Evolutionary conservation across 805 yeast genomes (phyloP).

Genomic region (Sugiyamaella boreocaroliniensis): DNA sequence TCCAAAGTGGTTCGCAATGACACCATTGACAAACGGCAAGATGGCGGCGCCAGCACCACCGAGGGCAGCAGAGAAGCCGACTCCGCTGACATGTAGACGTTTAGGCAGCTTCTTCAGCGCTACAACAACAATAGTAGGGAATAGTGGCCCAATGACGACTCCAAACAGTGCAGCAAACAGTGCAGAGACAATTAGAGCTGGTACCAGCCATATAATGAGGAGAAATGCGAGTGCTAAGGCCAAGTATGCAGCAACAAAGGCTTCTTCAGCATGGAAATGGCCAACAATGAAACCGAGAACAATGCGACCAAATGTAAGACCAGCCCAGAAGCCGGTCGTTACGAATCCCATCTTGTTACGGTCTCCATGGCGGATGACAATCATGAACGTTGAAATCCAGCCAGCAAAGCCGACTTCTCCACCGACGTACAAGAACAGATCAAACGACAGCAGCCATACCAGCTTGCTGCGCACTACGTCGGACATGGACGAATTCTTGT

Average conservation of each 20-base stretch:
- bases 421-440: constrained; percentile 61
- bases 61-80: constrained; percentile 67
- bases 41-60: constrained; percentile 86
- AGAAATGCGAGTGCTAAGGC: constrained; percentile 34
- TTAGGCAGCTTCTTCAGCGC: constrained; percentile 56
- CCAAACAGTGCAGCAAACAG: constrained; percentile 46
- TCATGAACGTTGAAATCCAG: constrained; percentile 59
- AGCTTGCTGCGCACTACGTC: constrained; percentile 1
- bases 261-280: constrained; percentile 13
- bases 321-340: constrained; percentile 66
- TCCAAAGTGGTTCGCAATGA: constrained; percentile 29
- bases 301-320: constrained; percentile 61
- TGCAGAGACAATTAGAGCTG: constrained; percentile 40
- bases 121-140: constrained; percentile 63
- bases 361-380: constrained; percentile 46
- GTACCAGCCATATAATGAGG: constrained; percentile 44
- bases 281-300: constrained; percentile 38
- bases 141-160: constrained; percentile 57
- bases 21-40: constrained; percentile 59
- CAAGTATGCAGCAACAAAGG: constrained; percentile 24
- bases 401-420: constrained; percentile 63
- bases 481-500: neutral
- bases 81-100: constrained; percentile 52
- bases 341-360: constrained; percentile 49
- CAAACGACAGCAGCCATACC: constrained; percentile 33